These are phyloP conservation scores for Aphanomyces cochlioides DNA, from an alignment of 352 stramenopile genomes.

Conservation along the genomic window DNA sequence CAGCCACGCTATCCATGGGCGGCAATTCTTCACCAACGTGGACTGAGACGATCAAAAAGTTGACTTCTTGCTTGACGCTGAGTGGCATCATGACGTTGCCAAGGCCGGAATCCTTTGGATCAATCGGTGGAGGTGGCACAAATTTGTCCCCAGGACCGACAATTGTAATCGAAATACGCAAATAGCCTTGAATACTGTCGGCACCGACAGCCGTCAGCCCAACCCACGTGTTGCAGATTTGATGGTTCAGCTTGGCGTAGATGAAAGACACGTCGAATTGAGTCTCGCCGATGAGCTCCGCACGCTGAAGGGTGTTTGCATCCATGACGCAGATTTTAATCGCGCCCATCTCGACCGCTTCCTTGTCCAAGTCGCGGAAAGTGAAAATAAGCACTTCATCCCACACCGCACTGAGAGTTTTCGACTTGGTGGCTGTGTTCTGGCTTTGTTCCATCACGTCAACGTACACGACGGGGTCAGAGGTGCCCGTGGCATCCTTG, in stretches of 20 bases:
- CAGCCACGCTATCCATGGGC: slow-evolving; percentile 60
- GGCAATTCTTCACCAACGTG: slow-evolving; percentile 68
- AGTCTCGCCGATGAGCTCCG: slow-evolving; percentile 83
- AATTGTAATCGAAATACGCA: slow-evolving; percentile 85
- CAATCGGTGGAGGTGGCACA: slow-evolving; percentile 60
- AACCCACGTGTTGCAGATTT: slow-evolving; percentile 88
- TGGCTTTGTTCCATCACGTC: slow-evolving; percentile 84
- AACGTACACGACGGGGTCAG: slow-evolving; percentile 89
- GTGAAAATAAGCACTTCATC: slow-evolving; percentile 77
- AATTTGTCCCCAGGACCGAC: slow-evolving; percentile 85
- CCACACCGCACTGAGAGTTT: slow-evolving; percentile 81
- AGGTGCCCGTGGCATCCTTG: slow-evolving; percentile 84
- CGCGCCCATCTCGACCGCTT: slow-evolving; percentile 74
- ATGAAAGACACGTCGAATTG: slow-evolving; percentile 87
- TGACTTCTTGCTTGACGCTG: slow-evolving; percentile 65
- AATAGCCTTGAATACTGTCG: slow-evolving; percentile 86
- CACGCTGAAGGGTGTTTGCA: slow-evolving; percentile 75
- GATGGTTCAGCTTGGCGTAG: slow-evolving; percentile 82
- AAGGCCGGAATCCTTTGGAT: slow-evolving; percentile 39
- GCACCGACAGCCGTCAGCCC: slow-evolving; percentile 55
- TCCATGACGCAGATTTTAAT: slow-evolving; percentile 85
- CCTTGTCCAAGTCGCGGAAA: slow-evolving; percentile 70
- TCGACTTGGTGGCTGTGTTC: slow-evolving; percentile 75
- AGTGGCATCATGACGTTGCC: slow-evolving; percentile 78
- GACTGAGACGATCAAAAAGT: slow-evolving; percentile 59